phyloP scores from a whole-genome alignment of 441 rosid genomes.

The Arabidopsis lyrata region DNA sequence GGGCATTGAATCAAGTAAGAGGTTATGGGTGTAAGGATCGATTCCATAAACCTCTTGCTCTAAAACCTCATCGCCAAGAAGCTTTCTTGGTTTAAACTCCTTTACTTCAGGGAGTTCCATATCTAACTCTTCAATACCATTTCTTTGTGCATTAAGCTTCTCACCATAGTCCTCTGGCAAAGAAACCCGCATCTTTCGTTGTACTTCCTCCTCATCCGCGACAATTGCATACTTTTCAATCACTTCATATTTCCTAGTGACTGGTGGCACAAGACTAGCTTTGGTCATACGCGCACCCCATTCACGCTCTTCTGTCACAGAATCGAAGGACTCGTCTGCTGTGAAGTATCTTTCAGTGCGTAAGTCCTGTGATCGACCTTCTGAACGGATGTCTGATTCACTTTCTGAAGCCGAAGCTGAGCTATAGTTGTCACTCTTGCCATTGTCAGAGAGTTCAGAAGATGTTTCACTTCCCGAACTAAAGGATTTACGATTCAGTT shows the following conservation, averaged over 20 bases:
- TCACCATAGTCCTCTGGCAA: conserved; percentile 97
- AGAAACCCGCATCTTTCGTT: conserved; percentile 87
- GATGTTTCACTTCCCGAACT: conserved; percentile 96
- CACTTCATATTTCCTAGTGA: conserved; percentile 97
- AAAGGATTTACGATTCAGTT: conserved; percentile 81
- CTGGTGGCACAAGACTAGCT: conserved; percentile 98
- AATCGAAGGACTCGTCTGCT: conserved; percentile 69
- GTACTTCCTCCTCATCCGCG: conserved; percentile 93
- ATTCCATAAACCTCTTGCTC: conserved; percentile 99
- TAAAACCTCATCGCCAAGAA: conserved; percentile 87
- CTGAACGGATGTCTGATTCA: conserved; percentile 76
- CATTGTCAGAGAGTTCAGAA: conserved; percentile 79
- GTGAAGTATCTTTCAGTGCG: conserved; percentile 67
- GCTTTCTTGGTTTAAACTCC: conserved; percentile 93
- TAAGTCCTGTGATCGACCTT: conserved; percentile 62
- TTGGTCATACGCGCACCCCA: conserved; percentile 99
- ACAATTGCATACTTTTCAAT: conserved; percentile 84
- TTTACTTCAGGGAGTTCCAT: conserved; percentile 99
- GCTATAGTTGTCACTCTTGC: conserved; percentile 68
- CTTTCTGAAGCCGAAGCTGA: conserved; percentile 90
- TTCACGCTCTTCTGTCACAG: conserved; percentile 88
- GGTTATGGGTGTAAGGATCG: conserved; percentile 98
- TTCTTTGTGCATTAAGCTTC: conserved; percentile 91
- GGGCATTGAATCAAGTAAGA: conserved; percentile 98
- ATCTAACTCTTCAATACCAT: conserved; percentile 93